phyloP scores from a whole-genome alignment of 371 early-diverging fungal genomes.

The Zychaea mexicana region DNA sequence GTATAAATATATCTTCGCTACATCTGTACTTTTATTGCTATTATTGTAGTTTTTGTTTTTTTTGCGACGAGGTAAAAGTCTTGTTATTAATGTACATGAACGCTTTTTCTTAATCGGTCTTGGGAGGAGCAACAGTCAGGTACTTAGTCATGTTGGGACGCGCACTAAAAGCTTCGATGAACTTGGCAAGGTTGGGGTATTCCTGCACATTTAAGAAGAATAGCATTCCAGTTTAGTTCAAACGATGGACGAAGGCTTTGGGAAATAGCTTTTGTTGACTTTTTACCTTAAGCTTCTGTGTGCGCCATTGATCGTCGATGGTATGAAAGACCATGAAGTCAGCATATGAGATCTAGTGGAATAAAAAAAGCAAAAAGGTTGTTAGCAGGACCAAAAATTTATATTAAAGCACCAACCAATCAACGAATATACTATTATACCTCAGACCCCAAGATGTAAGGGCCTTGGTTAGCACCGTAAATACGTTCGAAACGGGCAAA shows the following conservation, averaged over 20 bases:
- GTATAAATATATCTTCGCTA: too few relatives aligned
- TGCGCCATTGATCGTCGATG: conserved; percentile 5
- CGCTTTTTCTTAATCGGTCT: background rate
- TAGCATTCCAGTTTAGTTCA: too few relatives aligned
- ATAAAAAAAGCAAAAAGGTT: background rate
- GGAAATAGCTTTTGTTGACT: background rate
- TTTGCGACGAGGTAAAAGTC: too few relatives aligned
- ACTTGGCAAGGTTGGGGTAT: conserved; percentile 14
- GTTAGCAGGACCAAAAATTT: too few relatives aligned
- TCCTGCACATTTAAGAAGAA: background rate
- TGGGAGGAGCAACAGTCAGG: background rate
- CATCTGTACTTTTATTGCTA: too few relatives aligned
- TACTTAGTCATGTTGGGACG: background rate
- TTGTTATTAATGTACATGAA: background rate
- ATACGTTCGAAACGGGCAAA: conserved; percentile 6
- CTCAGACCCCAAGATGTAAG: conserved; percentile 14
- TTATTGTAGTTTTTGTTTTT: too few relatives aligned
- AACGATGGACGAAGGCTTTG: too few relatives aligned
- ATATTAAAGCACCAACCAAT: background rate
- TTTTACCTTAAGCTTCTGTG: background rate
- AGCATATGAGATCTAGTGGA: conserved; percentile 13
- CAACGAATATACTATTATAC: background rate
- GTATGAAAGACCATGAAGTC: conserved; percentile 17
- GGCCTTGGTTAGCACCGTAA: conserved; percentile 12
- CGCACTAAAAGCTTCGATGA: conserved; percentile 2